These are phyloP conservation scores for Blastocystis sp. DNA, from an alignment of 352 stramenopile genomes.

Conservation along the genomic window DNA sequence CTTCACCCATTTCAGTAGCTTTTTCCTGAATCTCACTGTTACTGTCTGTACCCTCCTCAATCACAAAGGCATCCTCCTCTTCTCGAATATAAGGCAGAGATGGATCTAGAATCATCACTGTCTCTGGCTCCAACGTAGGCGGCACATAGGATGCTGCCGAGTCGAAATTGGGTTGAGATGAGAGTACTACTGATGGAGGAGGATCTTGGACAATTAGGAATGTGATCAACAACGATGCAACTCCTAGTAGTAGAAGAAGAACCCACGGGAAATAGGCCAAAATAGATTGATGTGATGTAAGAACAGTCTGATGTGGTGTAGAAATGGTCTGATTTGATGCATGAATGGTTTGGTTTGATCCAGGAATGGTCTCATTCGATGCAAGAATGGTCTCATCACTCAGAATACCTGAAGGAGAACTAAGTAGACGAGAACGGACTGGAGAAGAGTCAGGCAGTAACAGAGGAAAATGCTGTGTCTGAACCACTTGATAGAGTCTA, in stretches of 20 bases:
- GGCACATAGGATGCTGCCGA: background rate
- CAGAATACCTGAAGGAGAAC: background rate
- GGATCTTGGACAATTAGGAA: background rate
- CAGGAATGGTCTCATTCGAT: too few relatives aligned
- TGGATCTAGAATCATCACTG: background rate
- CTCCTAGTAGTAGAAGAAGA: background rate
- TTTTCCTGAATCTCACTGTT: too few relatives aligned
- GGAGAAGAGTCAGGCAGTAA: too few relatives aligned
- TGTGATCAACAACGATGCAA: background rate
- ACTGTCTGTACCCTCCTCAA: conserved; percentile 19
- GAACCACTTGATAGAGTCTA: too few relatives aligned
- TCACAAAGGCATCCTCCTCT: conserved; percentile 39
- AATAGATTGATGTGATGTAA: background rate
- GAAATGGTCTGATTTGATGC: too few relatives aligned
- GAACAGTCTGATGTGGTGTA: background rate
- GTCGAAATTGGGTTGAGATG: background rate
- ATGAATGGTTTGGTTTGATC: too few relatives aligned
- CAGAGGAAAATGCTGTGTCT: too few relatives aligned
- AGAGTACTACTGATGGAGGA: background rate
- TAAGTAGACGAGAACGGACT: background rate
- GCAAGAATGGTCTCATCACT: too few relatives aligned
- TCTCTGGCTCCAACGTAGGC: background rate
- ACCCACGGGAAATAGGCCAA: background rate
- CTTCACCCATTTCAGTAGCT: background rate
- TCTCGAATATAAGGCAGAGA: background rate